Evolutionary conservation across 495 filamentous ascomycete species (phyloP), one percentile per base, ranked within the genome.

Genomic region (Penicillium macrosclerotiorum): DNA sequence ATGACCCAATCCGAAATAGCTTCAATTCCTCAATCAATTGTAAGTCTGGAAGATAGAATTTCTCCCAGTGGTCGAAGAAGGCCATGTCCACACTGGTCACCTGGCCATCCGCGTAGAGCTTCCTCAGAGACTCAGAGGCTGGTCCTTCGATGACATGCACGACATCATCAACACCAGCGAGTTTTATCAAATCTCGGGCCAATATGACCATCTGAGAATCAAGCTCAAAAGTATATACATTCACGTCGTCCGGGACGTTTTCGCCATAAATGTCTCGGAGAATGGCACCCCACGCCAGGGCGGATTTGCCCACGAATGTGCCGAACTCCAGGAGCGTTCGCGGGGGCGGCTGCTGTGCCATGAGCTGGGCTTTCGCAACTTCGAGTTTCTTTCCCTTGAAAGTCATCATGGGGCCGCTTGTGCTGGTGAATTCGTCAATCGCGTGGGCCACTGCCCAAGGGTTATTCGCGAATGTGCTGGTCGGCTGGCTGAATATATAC

Each of bases 31-130:
- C 62, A 24, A 51, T 42, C 9, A 67, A 18, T 47, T 62, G 46
- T 36, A 69, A 41, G 49, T 69, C 65, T 8, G 57, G 52, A 3
- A 65, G 22, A 38, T 64, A 65, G 14, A 53, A 52, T 34, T 60
- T 23, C 52, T 65, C 59, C 52, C 54, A 58, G 34, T 69, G 65
- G 45, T 69, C 65, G 16, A 65, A 53, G 49, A 69, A 67, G 0
- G 54, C 50, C 38, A 65, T 55, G 45, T 69, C 65, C 4, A 64
- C 61, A 29, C 62, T 53, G 3, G 19, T 37, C 1, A 69, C 12
- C 25, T 45, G 51, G 3, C 59, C 59, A 8, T 65, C 54, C 2
- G 29, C 37, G 16, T 56, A 38, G 5, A 69, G 44, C 34, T 51
- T 52, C 30, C 46, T 30, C 42, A 67, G 11, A 0, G 54, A 63